A percentile compares a stretch with the other conserved stretches of the same genome.
These are phyloP conservation scores for Isochrysis galbana DNA, from an alignment of 78 protist genomes.

Conservation along the genomic window DNA sequence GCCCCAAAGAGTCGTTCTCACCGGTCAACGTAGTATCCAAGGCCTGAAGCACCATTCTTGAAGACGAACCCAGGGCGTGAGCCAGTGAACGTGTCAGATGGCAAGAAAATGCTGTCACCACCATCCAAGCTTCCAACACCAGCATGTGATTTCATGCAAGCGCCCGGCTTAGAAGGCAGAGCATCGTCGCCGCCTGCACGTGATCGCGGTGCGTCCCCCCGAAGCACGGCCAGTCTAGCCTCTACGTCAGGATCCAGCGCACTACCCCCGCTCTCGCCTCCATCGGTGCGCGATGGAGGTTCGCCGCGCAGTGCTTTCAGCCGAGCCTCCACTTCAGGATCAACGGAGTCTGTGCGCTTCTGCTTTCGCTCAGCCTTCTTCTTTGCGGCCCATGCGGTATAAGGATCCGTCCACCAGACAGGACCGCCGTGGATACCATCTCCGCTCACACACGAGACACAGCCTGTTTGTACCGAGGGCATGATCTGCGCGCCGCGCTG, in stretches of 20 bases:
- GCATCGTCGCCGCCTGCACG: background rate
- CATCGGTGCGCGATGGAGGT: background rate
- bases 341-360: background rate
- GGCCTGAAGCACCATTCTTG: background rate
- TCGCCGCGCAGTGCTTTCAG: slow-evolving; percentile 34
- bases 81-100: background rate
- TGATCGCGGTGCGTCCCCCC: background rate
- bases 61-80: background rate
- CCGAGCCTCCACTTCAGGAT: slow-evolving; percentile 12
- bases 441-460: slow-evolving; percentile 55
- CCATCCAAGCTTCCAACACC: background rate
- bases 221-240: background rate
- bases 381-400: slow-evolving; percentile 12
- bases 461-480: slow-evolving; percentile 38
- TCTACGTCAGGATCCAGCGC: background rate
- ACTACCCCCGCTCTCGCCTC: background rate
- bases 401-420: slow-evolving; percentile 18
- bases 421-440: slow-evolving; percentile 37
- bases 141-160: too few species aligned
- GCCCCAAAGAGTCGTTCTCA: too few species aligned
- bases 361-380: background rate
- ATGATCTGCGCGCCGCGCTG: slow-evolving; percentile 36
- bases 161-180: background rate
- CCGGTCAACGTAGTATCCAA: background rate
- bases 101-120: background rate